These are phyloP conservation scores for Lithohypha guttulata DNA, from an alignment of 2,329 filamentous ascomycete genomes.

Conservation along the genomic window DNA sequence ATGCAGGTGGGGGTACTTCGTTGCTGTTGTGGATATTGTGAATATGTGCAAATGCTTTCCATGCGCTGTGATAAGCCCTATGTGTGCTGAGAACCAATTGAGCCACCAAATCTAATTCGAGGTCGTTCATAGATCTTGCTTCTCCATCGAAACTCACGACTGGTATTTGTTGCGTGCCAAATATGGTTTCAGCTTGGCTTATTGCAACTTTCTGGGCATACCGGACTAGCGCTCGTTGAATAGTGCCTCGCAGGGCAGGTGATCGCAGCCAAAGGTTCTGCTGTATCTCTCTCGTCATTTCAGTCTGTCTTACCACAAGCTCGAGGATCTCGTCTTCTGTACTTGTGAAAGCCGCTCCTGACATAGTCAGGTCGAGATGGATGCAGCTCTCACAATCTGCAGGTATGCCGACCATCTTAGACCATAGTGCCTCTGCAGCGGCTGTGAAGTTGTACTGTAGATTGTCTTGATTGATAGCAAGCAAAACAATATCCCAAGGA, in stretches of 20 bases:
- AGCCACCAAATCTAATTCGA: background rate
- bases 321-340: background rate
- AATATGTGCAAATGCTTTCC: background rate
- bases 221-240: background rate
- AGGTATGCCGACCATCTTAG: background rate
- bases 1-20: background rate
- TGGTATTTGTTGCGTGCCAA: background rate
- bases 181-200: background rate
- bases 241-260: background rate
- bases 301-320: background rate
- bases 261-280: constrained; percentile 1
- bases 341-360: background rate
- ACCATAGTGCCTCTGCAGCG: constrained; percentile 1
- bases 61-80: constrained; percentile 2
- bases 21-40: background rate
- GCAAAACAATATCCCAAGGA: background rate
- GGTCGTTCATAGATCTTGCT: background rate
- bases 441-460: background rate
- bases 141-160: background rate
- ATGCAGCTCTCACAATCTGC: background rate
- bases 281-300: background rate
- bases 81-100: background rate
- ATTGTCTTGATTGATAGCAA: background rate
- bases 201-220: background rate
- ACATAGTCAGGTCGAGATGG: background rate